Base-by-base conservation (phyloP, 1,284 basidiomycete species). In the Malassezia cuniculi region DNA sequence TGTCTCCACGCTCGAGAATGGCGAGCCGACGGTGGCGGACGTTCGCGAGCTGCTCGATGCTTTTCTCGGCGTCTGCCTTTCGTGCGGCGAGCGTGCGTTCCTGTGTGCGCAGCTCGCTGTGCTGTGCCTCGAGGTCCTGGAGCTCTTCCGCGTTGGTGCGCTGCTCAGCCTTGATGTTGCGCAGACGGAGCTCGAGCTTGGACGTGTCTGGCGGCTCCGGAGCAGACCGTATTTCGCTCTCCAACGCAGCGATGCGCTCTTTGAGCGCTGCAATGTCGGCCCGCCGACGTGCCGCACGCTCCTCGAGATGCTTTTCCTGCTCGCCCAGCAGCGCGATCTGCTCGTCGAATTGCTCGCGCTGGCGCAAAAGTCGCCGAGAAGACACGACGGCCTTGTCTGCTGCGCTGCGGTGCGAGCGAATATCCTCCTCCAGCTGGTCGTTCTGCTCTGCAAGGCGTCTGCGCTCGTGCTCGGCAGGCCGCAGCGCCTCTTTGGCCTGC, bases 1-100 rank as follows among this genome's bases (percentile, higher is more conserved):
- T 57, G 48, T 83, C 77, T 69, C 74, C 76, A 1, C 60, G 48
- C 5, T 47, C 46, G n/a, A 66, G 43, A 25, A 42, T 41, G 31
- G 49, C 47, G 27, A 66, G 47, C 15, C 57, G 48, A 33, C 53
- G 53, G 21, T 55, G 47, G 9, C 47, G 53, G 16, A 52, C 50
- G 22, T 55, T 52, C 38, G 57, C 49, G 36, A 63, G 49, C 24
- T 39, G 30, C 4, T 47, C 52, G 10, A 61, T 47, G 30, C 43
- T 47, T 18, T 34, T 24, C 5, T 47, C 46, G 25, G 43, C 39
- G 9, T 38, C 25, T 42, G 36, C 21, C 41, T 48, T 24, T 48
- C 51, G 35, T 44, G 4, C 18, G 36, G 37, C 29, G 37, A 35
- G 48, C 42, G 6, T 52, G 20, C 43, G 36, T 26, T 24, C 17